A percentile compares a stretch with the other conserved stretches of the same genome.
Conservation (phyloP, 1,139 yeast species). For the Torulaspora pretoriensis region DNA sequence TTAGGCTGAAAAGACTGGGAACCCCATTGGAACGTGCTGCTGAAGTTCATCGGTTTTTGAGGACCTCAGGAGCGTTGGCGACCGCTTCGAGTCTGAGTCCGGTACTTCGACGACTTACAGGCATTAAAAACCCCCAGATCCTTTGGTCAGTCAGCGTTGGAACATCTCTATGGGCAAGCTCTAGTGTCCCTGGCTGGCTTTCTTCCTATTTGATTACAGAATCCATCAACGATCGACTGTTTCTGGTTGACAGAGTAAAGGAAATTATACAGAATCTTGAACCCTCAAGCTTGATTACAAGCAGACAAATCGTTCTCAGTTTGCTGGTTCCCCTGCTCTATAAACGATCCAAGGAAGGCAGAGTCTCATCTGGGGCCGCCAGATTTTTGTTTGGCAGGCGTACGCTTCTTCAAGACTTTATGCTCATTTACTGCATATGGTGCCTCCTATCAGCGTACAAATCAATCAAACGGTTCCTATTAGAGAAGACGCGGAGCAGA, state of each 20-base stretch:
- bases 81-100: slow-evolving; percentile 11
- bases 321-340: slow-evolving; percentile 17
- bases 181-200: slow-evolving; percentile 20
- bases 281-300: slow-evolving; percentile 5
- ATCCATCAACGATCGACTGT: slow-evolving; percentile 13
- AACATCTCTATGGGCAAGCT: slow-evolving; percentile 3
- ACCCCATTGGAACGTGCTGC: background rate
- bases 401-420: slow-evolving; percentile 19
- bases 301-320: slow-evolving; percentile 19
- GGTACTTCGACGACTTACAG: slow-evolving; percentile 1
- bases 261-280: slow-evolving; percentile 6
- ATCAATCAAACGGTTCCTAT: slow-evolving; percentile 13
- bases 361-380: slow-evolving; percentile 10
- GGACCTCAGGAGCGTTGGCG: slow-evolving; percentile 11
- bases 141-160: slow-evolving; percentile 3
- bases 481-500: slow-evolving; percentile 6
- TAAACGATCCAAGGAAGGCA: slow-evolving; percentile 1
- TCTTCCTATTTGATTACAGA: slow-evolving; percentile 19
- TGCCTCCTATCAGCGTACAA: slow-evolving; percentile 20
- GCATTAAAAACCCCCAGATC: slow-evolving; percentile 1
- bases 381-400: slow-evolving; percentile 17
- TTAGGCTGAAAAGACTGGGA: slow-evolving; percentile 1
- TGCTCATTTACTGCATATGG: slow-evolving; percentile 20
- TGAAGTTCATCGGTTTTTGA: background rate
- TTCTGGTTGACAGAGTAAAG: background rate